A percentile compares a stretch with the other conserved stretches of the same genome.
These are phyloP conservation scores for Skeletonema marinoi DNA, from an alignment of 108 stramenopile genomes.

Conservation along the genomic window DNA sequence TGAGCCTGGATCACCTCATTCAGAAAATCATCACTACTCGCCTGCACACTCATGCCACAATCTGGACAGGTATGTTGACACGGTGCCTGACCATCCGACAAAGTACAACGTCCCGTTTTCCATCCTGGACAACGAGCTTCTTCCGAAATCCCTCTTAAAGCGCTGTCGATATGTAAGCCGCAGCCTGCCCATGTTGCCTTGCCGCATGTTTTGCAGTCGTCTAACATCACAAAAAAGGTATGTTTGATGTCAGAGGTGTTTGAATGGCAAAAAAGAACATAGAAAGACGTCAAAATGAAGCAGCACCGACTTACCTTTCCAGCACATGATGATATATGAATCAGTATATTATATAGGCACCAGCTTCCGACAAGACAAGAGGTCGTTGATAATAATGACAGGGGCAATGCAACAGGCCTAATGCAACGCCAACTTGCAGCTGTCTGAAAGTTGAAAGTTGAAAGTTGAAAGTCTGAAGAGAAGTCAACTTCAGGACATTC, in stretches of 20 bases:
- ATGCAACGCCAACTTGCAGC: no score
- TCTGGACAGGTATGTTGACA: neutral
- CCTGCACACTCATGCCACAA: slow-evolving; percentile 16
- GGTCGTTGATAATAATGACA: no score
- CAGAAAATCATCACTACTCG: neutral
- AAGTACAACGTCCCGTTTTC: neutral
- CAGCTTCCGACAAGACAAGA: no score
- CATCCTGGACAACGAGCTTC: slow-evolving; percentile 3
- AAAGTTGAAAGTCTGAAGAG: no score
- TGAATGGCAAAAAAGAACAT: no score
- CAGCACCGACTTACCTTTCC: slow-evolving; percentile 5
- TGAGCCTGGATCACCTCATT: slow-evolving; percentile 12
- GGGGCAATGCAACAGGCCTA: no score
- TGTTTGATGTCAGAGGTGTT: neutral
- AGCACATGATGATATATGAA: neutral
- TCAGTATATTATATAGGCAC: no score
- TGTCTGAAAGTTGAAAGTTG: no score
- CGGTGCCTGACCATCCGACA: neutral
- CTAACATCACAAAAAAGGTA: neutral
- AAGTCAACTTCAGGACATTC: no score
- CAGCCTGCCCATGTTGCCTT: slow-evolving; percentile 5
- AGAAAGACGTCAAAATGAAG: neutral
- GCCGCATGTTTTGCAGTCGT: neutral
- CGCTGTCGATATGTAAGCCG: slow-evolving; percentile 3
- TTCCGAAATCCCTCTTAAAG: neutral